Conservation (phyloP, 495 filamentous ascomycete genomes). For the Physcia stellaris region DNA sequence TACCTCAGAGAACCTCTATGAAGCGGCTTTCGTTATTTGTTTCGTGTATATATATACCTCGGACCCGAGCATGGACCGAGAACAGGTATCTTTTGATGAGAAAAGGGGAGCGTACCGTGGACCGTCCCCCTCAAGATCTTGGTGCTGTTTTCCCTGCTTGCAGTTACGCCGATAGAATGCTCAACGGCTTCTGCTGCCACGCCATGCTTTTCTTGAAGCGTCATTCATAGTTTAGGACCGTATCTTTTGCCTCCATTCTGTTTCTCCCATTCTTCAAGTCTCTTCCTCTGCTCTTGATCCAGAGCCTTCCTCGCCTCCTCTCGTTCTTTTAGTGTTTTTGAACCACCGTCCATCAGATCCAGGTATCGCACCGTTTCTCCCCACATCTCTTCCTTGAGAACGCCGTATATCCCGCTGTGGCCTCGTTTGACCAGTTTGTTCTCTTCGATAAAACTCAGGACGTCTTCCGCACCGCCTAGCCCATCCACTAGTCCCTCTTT, state of each 20-base stretch:
- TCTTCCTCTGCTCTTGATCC: conserved; percentile 18
- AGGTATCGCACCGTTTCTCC: conserved; percentile 41
- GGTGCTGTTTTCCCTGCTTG: too few species aligned
- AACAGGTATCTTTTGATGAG: not conserved
- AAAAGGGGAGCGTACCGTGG: not conserved
- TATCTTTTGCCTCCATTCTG: conserved; percentile 12
- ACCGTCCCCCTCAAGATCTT: not conserved
- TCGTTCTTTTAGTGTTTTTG: conserved; percentile 29
- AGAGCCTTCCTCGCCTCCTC: conserved; percentile 20
- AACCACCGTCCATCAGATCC: conserved; percentile 29
- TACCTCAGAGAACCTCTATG: too few species aligned
- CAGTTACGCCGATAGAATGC: too few species aligned
- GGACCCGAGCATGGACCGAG: not conserved
- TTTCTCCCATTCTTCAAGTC: conserved; percentile 29
- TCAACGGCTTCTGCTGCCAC: not conserved
- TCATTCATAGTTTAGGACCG: not conserved
- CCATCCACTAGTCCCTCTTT: conserved; percentile 54
- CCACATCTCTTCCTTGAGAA: conserved; percentile 63
- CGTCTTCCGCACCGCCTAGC: conserved; percentile 48
- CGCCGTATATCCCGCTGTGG: conserved; percentile 47
- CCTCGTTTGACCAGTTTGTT: conserved; percentile 44
- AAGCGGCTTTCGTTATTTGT: too few species aligned
- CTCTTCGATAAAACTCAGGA: conserved; percentile 38
- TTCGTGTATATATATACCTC: not conserved
- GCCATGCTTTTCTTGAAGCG: not conserved